A percentile compares a stretch with the other conserved stretches of the same genome.
These are phyloP conservation scores for Fraxinus cuspidata DNA, from an alignment of 257 asterid genomes.

Conservation along the genomic window DNA sequence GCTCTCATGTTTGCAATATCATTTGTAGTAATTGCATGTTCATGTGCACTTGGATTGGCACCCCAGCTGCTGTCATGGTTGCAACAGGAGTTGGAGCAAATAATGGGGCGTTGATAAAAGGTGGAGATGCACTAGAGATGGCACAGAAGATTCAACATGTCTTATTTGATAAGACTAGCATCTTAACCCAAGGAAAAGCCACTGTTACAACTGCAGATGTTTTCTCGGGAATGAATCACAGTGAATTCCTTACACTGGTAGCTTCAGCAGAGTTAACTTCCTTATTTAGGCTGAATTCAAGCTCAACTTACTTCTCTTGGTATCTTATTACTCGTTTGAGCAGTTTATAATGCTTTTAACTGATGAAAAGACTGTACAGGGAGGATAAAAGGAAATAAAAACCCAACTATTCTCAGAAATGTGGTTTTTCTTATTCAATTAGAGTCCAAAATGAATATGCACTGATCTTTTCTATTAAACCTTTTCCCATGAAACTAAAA, in stretches of 20 bases:
- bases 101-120: slow-evolving; percentile 95
- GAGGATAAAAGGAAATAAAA: not conserved
- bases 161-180: slow-evolving; percentile 94
- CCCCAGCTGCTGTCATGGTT: slow-evolving; percentile 99
- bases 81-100: slow-evolving; percentile 99
- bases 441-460: not conserved
- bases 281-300: slow-evolving; percentile 19
- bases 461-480: not conserved
- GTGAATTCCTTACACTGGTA: slow-evolving; percentile 83
- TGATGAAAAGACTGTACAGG: not conserved
- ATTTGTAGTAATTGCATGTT: slow-evolving; percentile 93
- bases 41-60: slow-evolving; percentile 99
- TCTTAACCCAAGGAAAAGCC: slow-evolving; percentile 97
- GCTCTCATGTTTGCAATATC: slow-evolving; percentile 97
- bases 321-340: slow-evolving; percentile 1
- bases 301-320: slow-evolving; percentile 12
- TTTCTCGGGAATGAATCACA: slow-evolving; percentile 87
- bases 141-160: slow-evolving; percentile 86
- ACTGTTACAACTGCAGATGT: slow-evolving; percentile 74
- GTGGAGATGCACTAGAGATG: slow-evolving; percentile 96
- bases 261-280: slow-evolving; percentile 95
- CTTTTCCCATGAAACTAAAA: not conserved
- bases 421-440: not conserved
- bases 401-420: not conserved
- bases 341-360: not conserved